These are phyloP conservation scores for Mortierella sp. DNA, from an alignment of 371 early-diverging fungal species.

Conservation along the genomic window DNA sequence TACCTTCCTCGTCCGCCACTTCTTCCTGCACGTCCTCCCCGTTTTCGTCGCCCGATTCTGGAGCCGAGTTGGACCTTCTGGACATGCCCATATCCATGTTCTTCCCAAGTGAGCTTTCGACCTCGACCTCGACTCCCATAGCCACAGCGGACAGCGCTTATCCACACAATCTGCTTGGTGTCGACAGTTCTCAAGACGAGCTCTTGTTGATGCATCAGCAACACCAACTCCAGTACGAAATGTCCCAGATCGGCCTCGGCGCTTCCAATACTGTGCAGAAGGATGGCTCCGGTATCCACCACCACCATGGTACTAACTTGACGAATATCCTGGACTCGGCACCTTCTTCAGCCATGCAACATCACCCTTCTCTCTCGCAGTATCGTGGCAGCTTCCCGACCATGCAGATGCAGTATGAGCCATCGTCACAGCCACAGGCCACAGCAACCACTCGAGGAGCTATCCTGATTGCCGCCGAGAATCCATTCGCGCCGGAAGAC, in stretches of 20 bases:
- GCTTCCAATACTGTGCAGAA: neutral
- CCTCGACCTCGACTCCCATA: slow-evolving; percentile 5
- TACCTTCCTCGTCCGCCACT: slow-evolving; percentile 10
- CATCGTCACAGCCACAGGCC: slow-evolving; percentile 3
- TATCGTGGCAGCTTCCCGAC: neutral
- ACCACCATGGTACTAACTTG: neutral
- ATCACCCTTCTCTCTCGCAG: neutral
- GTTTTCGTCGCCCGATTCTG: slow-evolving; percentile 17
- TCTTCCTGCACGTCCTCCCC: slow-evolving; percentile 34
- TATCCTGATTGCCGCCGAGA: neutral
- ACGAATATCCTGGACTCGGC: neutral
- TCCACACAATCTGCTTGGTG: slow-evolving; percentile 11
- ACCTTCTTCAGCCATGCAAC: neutral
- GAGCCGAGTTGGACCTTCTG: slow-evolving; percentile 26
- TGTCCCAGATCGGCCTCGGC: slow-evolving; percentile 28
- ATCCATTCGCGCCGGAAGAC: slow-evolving; percentile 4
- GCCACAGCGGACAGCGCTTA: neutral
- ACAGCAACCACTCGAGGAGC: neutral
- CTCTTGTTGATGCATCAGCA: slow-evolving; percentile 29
- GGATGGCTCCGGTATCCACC: neutral
- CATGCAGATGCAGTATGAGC: neutral
- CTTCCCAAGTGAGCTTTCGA: slow-evolving; percentile 16
- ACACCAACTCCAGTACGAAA: slow-evolving; percentile 21
- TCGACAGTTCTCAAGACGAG: slow-evolving; percentile 22
- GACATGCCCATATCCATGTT: slow-evolving; percentile 44